Evolutionary conservation across 164 flowering plant species (phyloP), one percentile per base, ranked within the genome.

Genomic region (Sextonia rubra): DNA sequence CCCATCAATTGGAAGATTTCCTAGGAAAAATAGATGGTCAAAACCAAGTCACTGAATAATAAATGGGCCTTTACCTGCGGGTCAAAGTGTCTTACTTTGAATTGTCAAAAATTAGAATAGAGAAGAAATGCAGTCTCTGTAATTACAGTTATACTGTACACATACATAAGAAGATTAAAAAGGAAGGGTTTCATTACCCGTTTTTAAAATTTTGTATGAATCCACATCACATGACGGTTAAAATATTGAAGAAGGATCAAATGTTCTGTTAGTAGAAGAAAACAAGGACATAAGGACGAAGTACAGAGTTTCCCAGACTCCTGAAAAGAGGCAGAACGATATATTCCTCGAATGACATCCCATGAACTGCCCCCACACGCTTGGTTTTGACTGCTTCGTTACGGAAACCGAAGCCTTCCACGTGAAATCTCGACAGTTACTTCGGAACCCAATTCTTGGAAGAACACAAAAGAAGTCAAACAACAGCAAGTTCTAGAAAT

Each of bases 271-370:
- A 15, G 58, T 17, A 1, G 22, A 29, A 29, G 44, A 29, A 64
- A 64, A 64, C 81, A 75, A 79, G 73, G 44, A 69, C 76, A 69
- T 29, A 8, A 37, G 47, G 69, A 71, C 78, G 68, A 75, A 68
- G 25, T 52, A 58, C 76, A 68, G 73, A 64, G 60, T 72, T 75
- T 72, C 71, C 81, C 64, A 75, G 62, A n/a, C 30, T 77, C 58
- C 32, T 64, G 49, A 71, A 58, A 66, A 71, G 62, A 63, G 49
- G n/a, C 25, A 12, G 64, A 29, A 15, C 11, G 30, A 23, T 26
- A 26, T 60, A 12, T 52, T 74, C 66, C 32, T 52, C 58, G 58
- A 52, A 52, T 20, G 14, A 52, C 58, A 17, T 3, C 7, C n/a
- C 20, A 14, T 2, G 6, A 20, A 12, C 12, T 11, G 6, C 60